Evolutionary conservation across 78 protist genomes (phyloP).

Genomic region (Bigelowiella natans): DNA sequence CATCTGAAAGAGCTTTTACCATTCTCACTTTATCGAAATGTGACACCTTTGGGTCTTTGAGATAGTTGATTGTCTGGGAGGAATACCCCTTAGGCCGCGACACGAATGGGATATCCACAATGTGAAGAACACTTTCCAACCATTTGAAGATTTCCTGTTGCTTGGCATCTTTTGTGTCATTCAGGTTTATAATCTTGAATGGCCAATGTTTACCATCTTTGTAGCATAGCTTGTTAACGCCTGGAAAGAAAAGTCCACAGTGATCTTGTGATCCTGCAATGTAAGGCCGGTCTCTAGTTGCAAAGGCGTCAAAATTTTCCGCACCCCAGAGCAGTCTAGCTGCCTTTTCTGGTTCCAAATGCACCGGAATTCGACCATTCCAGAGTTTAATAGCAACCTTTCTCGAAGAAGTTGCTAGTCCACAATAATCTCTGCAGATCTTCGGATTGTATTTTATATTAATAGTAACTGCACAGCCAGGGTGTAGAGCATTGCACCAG

Average conservation of each 20-base stretch:
- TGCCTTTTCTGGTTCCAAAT: neutral
- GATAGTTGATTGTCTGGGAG: neutral
- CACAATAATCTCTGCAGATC: neutral
- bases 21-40: neutral
- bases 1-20: conserved; percentile 1
- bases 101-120: conserved; percentile 13
- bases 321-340: neutral
- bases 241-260: conserved; percentile 20
- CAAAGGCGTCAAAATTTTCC: neutral
- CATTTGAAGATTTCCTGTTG: neutral
- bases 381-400: conserved; percentile 9
- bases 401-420: conserved; percentile 28
- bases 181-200: conserved; percentile 3
- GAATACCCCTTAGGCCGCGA: conserved; percentile 18
- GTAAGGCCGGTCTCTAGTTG: neutral
- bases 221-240: conserved; percentile 16
- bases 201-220: too few relatives aligned
- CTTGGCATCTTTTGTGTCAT: neutral
- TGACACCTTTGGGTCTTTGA: neutral
- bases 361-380: neutral
- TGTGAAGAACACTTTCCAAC: conserved; percentile 20
- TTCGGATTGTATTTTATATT: neutral
- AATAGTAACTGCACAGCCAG: conserved; percentile 4
- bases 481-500: neutral
- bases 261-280: conserved; percentile 14